phyloP scores from a whole-genome alignment of 1,284 basidiomycete genomes.

The Cryptococcus maquisensis region DNA sequence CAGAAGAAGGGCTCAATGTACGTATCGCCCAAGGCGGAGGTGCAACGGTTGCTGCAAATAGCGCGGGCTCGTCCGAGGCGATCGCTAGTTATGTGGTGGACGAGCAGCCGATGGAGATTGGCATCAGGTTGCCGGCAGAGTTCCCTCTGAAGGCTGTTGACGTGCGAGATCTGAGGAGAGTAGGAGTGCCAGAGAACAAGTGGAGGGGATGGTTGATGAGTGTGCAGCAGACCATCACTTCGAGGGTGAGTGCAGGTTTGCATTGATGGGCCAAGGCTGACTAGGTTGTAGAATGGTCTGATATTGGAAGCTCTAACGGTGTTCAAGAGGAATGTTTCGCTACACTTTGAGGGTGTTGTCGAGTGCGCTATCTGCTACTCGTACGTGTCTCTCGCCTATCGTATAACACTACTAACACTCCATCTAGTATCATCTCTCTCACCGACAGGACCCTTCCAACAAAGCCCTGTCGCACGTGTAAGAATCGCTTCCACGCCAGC shows the following conservation, averaged over 20 bases:
- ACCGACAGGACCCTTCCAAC: conserved; percentile 83
- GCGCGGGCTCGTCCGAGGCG: conserved; percentile 40
- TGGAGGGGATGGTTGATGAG: conserved; percentile 94
- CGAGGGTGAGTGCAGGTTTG: conserved; percentile 58
- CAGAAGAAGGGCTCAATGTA: conserved; percentile 75
- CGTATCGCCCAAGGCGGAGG: conserved; percentile 65
- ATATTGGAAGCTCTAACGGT: conserved; percentile 86
- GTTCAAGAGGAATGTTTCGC: conserved; percentile 89
- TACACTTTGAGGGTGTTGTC: conserved; percentile 89
- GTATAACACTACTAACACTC: neutral
- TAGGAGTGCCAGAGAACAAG: conserved; percentile 83
- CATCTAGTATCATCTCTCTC: conserved; percentile 81
- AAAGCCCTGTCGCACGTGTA: conserved; percentile 91
- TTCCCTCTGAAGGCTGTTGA: conserved; percentile 89
- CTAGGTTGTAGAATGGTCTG: conserved; percentile 66
- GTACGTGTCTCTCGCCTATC: conserved; percentile 53
- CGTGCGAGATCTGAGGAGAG: conserved; percentile 74
- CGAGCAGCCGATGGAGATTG: conserved; percentile 90
- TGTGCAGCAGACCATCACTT: conserved; percentile 86
- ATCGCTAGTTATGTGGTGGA: conserved; percentile 73
- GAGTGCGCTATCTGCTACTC: conserved; percentile 94
- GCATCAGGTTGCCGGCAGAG: conserved; percentile 77
- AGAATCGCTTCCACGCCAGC: conserved; percentile 88
- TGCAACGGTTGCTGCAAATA: conserved; percentile 63
- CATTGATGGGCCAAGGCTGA: neutral